A percentile compares a stretch with the other conserved stretches of the same genome.
These are phyloP conservation scores for Hamigera avellanea DNA, from an alignment of 495 filamentous ascomycete genomes.

Conservation along the genomic window DNA sequence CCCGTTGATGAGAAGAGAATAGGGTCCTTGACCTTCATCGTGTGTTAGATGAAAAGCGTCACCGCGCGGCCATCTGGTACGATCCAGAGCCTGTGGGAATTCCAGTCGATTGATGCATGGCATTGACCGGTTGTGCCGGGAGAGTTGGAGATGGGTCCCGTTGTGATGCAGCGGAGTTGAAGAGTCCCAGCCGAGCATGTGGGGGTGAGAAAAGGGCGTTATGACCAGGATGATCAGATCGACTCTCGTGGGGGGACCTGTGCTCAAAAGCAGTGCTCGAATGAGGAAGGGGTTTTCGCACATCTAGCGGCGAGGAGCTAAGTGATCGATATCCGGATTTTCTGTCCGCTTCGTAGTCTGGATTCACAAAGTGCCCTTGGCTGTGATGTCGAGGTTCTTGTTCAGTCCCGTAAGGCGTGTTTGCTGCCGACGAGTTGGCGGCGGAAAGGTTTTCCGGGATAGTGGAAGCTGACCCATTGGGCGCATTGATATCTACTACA, in stretches of 20 bases:
- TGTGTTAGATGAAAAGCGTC: too few relatives aligned
- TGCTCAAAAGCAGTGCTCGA: slow-evolving; percentile 16
- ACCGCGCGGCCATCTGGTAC: too few relatives aligned
- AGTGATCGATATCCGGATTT: slow-evolving; percentile 31
- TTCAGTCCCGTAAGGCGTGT: slow-evolving; percentile 34
- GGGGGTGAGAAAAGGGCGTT: slow-evolving; percentile 28
- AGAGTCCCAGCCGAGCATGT: slow-evolving; percentile 24
- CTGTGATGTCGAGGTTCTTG: slow-evolving; percentile 19
- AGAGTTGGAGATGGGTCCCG: slow-evolving; percentile 23
- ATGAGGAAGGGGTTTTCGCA: slow-evolving; percentile 31
- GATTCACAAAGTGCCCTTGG: slow-evolving; percentile 18
- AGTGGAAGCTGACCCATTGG: slow-evolving; percentile 46
- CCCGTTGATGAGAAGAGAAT: too few relatives aligned
- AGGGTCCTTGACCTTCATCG: too few relatives aligned
- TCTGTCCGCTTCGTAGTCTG: slow-evolving; percentile 27
- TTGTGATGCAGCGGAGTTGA: slow-evolving; percentile 19
- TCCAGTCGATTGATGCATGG: slow-evolving; percentile 23
- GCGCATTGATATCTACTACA: slow-evolving; percentile 37
- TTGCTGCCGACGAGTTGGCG: slow-evolving; percentile 32
- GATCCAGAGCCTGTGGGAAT: slow-evolving; percentile 18
- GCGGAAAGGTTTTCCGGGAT: slow-evolving; percentile 40
- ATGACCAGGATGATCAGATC: slow-evolving; percentile 11
- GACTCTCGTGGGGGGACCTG: slow-evolving; percentile 9
- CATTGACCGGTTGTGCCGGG: slow-evolving; percentile 18
- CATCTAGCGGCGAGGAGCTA: slow-evolving; percentile 33